Evolutionary conservation across 2,329 filamentous ascomycete species (phyloP), one percentile per base, ranked within the genome.

Genomic region (Penicillium polonicum): DNA sequence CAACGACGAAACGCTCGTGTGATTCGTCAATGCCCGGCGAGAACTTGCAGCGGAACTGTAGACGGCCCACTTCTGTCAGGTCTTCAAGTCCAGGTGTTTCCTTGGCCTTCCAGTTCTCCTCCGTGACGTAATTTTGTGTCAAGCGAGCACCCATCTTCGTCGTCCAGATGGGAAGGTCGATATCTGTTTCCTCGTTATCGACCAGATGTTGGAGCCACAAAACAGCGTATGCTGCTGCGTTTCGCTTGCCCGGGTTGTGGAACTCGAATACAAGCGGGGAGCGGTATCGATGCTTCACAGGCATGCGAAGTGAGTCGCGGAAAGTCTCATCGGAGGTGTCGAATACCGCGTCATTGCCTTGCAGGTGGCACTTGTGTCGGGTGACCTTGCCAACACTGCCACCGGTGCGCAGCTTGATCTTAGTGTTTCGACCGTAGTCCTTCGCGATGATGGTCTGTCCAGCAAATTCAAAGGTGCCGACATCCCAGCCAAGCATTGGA

Each of bases 221-320:
- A 0, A 89, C 81, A 0, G 92, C 88, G 70, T 91, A 95, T 0
- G 88, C 88, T 60, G 90, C 87, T 1, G 88, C 80, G 58, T 85
- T 83, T 29, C 89, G 86, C 71, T 89, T 89, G 50, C 86, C 85
- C 0, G 85, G 74, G 0, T 84, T 78, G 65, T 91, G 87, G 68
- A 97, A 89, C 68, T 97, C 92, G 65, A 97, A 88, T 48, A 96
- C 91, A 10, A 97, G 81, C 0, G 93, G 92, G 0, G 91, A 93
- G 38, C 93, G 85, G 76, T 96, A 97, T 25, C 93, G 88, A 71
- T 93, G 90, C 62, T 92, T 91, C 39, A 97, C 91, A 0, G 94
- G 94, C 2, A 99, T 82, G 4, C 90, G 86, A 29, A 94, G 74
- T n/a, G 78, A 76, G 45, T 80, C 73, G 59, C 84, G 82, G 23